Conservation (phyloP, 495 filamentous ascomycete genomes). For the Trichoderma orchidacearum region DNA sequence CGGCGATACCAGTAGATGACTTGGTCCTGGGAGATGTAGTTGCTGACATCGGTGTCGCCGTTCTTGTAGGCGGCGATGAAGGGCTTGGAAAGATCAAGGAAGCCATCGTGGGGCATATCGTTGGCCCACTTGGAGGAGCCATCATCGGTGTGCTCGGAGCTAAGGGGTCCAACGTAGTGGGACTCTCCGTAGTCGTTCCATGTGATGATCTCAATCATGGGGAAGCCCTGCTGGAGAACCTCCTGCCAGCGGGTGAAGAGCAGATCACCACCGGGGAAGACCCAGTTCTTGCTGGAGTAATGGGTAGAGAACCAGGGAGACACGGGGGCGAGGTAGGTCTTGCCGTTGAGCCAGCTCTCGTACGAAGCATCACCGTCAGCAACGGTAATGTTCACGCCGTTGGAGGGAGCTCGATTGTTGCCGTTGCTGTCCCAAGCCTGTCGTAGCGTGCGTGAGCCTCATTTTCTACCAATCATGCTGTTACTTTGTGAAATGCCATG, state of each 20-base stretch:
- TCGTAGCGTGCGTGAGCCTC: neutral
- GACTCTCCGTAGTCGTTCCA: constrained; percentile 62
- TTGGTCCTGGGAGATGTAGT: constrained; percentile 37
- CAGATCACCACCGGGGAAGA: constrained; percentile 40
- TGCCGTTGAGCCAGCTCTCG: constrained; percentile 28
- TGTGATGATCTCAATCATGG: constrained; percentile 48
- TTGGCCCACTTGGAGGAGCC: constrained; percentile 49
- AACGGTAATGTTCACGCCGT: constrained; percentile 28
- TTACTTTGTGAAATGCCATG: neutral
- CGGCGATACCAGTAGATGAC: constrained; percentile 48
- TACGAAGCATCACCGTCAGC: constrained; percentile 36
- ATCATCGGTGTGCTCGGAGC: constrained; percentile 40
- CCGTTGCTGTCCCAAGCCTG: constrained; percentile 37
- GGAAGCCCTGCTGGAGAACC: constrained; percentile 33
- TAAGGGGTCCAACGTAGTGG: constrained; percentile 36
- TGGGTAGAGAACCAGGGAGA: constrained; percentile 45
- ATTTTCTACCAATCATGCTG: too few relatives aligned
- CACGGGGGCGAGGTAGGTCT: constrained; percentile 40
- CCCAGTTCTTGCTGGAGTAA: constrained; percentile 49
- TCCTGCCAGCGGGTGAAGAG: constrained; percentile 47
- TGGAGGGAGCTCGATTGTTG: constrained; percentile 37
- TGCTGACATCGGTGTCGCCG: constrained; percentile 21
- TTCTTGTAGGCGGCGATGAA: constrained; percentile 49
- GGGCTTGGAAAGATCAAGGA: constrained; percentile 44
- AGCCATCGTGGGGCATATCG: constrained; percentile 48